Conservation (phyloP, 2,329 filamentous ascomycete species). For the Truncatella angustata region DNA sequence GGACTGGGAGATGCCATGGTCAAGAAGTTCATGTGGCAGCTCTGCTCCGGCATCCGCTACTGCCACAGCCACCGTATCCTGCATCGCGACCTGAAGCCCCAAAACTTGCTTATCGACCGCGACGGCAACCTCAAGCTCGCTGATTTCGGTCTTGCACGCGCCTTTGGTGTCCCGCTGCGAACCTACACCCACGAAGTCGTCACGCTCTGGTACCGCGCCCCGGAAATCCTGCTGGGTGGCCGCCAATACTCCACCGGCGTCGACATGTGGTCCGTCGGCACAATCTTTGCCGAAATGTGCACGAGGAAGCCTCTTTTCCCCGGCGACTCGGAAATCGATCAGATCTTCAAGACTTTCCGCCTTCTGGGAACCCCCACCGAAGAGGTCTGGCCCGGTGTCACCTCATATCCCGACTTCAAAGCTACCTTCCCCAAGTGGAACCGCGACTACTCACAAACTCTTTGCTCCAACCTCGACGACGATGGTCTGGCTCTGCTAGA, state of each 20-base stretch:
- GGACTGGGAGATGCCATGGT: constrained; percentile 78
- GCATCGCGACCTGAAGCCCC: constrained; percentile 86
- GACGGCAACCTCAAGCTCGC: constrained; percentile 88
- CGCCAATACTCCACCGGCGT: constrained; percentile 92
- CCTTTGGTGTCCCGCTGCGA: constrained; percentile 85
- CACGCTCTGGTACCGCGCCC: constrained; percentile 88
- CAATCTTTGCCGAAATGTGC: constrained; percentile 96
- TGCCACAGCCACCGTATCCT: constrained; percentile 87
- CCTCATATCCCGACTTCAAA: constrained; percentile 94
- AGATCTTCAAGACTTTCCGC: constrained; percentile 93
- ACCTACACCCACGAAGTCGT: constrained; percentile 96
- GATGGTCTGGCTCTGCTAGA: constrained; percentile 66
- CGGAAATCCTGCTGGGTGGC: constrained; percentile 86
- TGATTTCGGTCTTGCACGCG: constrained; percentile 85
- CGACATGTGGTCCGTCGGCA: constrained; percentile 94
- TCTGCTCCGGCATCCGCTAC: constrained; percentile 81
- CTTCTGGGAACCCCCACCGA: constrained; percentile 82
- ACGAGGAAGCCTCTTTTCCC: constrained; percentile 90
- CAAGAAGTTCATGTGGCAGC: constrained; percentile 89
- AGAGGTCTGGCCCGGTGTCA: constrained; percentile 82
- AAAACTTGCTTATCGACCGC: constrained; percentile 83
- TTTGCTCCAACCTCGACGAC: constrained; percentile 74
- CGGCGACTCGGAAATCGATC: constrained; percentile 88
- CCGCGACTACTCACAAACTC: constrained; percentile 61
- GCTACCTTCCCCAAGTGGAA: constrained; percentile 88